These are phyloP conservation scores for Myxozyma mucilagina DNA, from an alignment of 805 yeast species.

Conservation along the genomic window DNA sequence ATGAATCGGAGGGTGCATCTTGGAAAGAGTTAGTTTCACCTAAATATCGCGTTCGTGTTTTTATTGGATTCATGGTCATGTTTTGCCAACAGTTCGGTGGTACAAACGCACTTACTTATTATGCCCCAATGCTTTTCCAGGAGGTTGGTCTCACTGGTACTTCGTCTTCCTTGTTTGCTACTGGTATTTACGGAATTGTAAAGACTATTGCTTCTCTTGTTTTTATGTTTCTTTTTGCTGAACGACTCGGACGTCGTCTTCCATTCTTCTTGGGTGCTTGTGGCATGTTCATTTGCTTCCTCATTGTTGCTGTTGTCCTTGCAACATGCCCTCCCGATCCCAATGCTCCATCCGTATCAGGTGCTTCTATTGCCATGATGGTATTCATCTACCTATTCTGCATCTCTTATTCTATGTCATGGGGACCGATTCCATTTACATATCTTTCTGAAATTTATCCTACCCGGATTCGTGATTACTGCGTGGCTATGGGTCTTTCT, in stretches of 20 bases:
- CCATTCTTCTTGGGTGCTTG: constrained; percentile 34
- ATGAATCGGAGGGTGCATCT: constrained; percentile 19
- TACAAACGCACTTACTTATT: constrained; percentile 51
- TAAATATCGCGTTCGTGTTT: constrained; percentile 17
- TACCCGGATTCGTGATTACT: constrained; percentile 27
- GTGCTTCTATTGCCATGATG: constrained; percentile 26
- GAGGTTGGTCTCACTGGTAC: constrained; percentile 51
- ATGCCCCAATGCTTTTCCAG: constrained; percentile 48
- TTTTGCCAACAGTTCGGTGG: constrained; percentile 42
- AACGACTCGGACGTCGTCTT: constrained; percentile 34
- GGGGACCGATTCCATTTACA: constrained; percentile 32
- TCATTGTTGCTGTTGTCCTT: constrained; percentile 30
- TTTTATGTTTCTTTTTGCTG: constrained; percentile 34
- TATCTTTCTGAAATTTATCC: constrained; percentile 28
- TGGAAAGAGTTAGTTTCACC: constrained; percentile 14
- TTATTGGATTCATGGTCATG: constrained; percentile 23
- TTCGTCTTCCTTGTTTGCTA: constrained; percentile 24
- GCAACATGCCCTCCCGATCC: constrained; percentile 17
- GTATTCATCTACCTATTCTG: constrained; percentile 27
- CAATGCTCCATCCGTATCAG: constrained; percentile 6
- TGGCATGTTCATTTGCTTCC: constrained; percentile 32
- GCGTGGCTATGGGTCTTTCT: constrained; percentile 28
- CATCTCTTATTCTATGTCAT: constrained; percentile 22
- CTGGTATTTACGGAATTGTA: constrained; percentile 32
- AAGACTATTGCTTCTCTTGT: constrained; percentile 31